phyloP scores from a whole-genome alignment of 2,329 filamentous ascomycete species.

The Xylaria sp. region DNA sequence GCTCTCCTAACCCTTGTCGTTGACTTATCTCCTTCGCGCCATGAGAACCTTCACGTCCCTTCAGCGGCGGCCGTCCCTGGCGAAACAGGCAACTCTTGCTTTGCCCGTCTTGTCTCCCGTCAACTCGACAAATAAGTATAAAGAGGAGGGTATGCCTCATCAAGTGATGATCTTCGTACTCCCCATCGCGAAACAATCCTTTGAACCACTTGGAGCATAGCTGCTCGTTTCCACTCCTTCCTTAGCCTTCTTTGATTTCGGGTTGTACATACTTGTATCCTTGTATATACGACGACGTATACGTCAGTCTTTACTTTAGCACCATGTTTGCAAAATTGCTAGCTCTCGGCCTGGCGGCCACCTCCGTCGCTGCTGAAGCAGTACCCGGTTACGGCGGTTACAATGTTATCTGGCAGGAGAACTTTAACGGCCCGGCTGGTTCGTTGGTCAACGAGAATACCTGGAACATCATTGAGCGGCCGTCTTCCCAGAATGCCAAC shows the following conservation, averaged over 20 bases:
- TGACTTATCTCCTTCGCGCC: constrained; percentile 40
- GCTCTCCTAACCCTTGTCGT: constrained; percentile 37
- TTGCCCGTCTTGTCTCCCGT: constrained; percentile 15
- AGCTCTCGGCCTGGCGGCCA: constrained; percentile 38
- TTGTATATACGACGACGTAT: constrained; percentile 24
- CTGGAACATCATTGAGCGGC: constrained; percentile 60
- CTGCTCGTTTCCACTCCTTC: constrained; percentile 45
- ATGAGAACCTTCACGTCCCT: constrained; percentile 45
- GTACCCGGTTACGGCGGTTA: constrained; percentile 56
- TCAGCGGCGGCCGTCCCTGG: constrained; percentile 22
- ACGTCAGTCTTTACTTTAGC: not conserved
- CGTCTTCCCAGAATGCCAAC: constrained; percentile 58
- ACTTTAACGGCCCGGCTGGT: constrained; percentile 57
- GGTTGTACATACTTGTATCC: constrained; percentile 33
- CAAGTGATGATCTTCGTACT: constrained; percentile 41
- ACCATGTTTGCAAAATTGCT: constrained; percentile 45
- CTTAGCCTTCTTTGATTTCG: constrained; percentile 38
- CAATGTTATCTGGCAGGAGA: constrained; percentile 59
- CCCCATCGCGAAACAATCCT: constrained; percentile 35
- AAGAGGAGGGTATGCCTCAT: constrained; percentile 33
- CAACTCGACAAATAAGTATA: constrained; percentile 31
- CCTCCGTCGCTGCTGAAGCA: constrained; percentile 37
- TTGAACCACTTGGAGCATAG: constrained; percentile 38
- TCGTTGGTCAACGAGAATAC: constrained; percentile 51
- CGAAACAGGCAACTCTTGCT: constrained; percentile 31